Percentiles rank a stretch among this genome's conserved stretches.
Conservation (phyloP, 1,284 basidiomycete species). For the Trichosporon sp. region DNA sequence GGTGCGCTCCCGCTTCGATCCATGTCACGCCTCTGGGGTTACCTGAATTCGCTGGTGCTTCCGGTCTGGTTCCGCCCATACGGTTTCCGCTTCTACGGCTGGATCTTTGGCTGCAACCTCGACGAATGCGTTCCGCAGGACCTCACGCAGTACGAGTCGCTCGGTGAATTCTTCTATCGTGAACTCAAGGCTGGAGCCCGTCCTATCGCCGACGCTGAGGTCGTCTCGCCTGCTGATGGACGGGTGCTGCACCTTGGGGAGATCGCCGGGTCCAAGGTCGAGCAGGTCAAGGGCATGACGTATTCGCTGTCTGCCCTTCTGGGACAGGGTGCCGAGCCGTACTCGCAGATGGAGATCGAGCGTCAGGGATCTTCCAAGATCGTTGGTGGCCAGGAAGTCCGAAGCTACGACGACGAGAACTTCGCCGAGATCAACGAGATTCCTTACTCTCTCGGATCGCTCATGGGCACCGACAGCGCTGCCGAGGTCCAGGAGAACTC, state of each 20-base stretch:
- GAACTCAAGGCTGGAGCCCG: conserved; percentile 76
- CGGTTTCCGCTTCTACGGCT: conserved; percentile 79
- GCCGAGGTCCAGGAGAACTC: conserved; percentile 24
- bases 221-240: conserved; percentile 93
- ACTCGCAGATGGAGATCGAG: conserved; percentile 18
- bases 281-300: conserved; percentile 96
- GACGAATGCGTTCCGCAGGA: conserved; percentile 81
- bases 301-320: conserved; percentile 92
- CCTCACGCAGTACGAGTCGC: conserved; percentile 69
- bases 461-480: conserved; percentile 56
- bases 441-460: conserved; percentile 82
- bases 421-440: conserved; percentile 98
- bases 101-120: conserved; percentile 87
- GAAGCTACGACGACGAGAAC: conserved; percentile 60
- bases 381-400: conserved; percentile 42
- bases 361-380: conserved; percentile 33
- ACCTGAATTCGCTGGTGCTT: conserved; percentile 83
- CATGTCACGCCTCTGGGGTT: conserved; percentile 93
- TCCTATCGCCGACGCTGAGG: conserved; percentile 69
- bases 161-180: conserved; percentile 95
- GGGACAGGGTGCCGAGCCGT: conserved; percentile 50
- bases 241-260: conserved; percentile 87
- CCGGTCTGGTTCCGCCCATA: conserved; percentile 91
- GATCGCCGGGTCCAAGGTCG: conserved; percentile 73
- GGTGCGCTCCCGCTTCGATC: conserved; percentile 91